Evolutionary conservation across 2,329 filamentous ascomycete species (phyloP).

Genomic region (Alternaria sp.): DNA sequence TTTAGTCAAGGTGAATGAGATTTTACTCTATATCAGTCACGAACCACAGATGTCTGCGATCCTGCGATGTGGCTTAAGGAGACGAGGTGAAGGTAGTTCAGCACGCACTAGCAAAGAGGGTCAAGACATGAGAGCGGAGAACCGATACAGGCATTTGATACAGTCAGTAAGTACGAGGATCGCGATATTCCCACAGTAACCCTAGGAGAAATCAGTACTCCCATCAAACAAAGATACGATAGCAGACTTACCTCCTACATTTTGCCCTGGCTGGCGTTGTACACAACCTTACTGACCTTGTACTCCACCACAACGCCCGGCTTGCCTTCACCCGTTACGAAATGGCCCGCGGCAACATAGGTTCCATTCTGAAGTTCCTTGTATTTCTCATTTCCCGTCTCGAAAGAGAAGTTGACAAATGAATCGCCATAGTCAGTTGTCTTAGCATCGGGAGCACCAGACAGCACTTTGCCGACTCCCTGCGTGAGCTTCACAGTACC

Average conservation of each 20-base stretch:
- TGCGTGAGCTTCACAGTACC: constrained; percentile 37
- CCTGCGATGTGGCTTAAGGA: neutral
- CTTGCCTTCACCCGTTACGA: constrained; percentile 34
- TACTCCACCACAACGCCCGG: constrained; percentile 39
- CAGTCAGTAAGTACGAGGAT: neutral
- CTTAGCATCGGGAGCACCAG: constrained; percentile 30
- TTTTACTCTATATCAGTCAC: neutral
- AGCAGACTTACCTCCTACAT: neutral
- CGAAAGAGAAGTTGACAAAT: constrained; percentile 41
- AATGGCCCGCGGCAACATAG: constrained; percentile 42
- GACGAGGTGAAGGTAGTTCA: neutral
- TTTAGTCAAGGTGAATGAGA: neutral
- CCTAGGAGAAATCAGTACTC: neutral
- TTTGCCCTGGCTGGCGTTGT: constrained; percentile 5
- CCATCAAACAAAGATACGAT: neutral
- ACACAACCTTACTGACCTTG: constrained; percentile 40
- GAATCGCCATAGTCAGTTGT: constrained; percentile 43
- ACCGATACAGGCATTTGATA: neutral
- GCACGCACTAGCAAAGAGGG: neutral
- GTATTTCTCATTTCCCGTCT: constrained; percentile 40
- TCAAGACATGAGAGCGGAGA: neutral
- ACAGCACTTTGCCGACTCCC: constrained; percentile 35
- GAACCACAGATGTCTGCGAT: neutral
- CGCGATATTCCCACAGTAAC: neutral
- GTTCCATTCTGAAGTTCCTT: constrained; percentile 41